A percentile compares a stretch with the other conserved stretches of the same genome.
Conservation (phyloP, 2,329 filamentous ascomycete species). For the Stemphylium lycopersici region DNA sequence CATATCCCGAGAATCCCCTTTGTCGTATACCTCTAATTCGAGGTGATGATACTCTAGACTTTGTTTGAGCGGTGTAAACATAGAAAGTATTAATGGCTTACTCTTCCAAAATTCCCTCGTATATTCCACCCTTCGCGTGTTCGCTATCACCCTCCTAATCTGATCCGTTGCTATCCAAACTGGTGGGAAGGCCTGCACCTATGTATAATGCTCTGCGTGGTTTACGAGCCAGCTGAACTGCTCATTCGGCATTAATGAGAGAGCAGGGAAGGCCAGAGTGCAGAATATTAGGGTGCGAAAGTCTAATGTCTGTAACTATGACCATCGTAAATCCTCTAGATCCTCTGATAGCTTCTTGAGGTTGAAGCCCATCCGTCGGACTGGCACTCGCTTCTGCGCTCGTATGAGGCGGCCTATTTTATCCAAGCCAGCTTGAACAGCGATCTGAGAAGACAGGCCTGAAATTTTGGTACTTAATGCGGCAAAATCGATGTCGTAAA, state of each 20-base stretch:
- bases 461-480: background rate
- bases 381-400: background rate
- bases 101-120: background rate
- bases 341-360: background rate
- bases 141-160: background rate
- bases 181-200: background rate
- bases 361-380: background rate
- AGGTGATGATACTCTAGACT: background rate
- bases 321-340: background rate
- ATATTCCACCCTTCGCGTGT: background rate
- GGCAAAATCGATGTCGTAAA: background rate
- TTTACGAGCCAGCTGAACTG: background rate
- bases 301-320: background rate
- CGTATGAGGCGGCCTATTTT: background rate
- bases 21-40: too few species aligned
- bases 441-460: background rate
- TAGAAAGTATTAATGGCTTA: background rate
- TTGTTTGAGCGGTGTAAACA: background rate
- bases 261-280: background rate
- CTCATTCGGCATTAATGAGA: background rate
- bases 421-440: background rate
- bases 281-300: background rate
- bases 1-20: too few species aligned
- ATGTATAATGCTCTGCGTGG: background rate
- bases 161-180: background rate